Conservation (phyloP, 2,329 filamentous ascomycete species). For the Cladophialophora bantiana region DNA sequence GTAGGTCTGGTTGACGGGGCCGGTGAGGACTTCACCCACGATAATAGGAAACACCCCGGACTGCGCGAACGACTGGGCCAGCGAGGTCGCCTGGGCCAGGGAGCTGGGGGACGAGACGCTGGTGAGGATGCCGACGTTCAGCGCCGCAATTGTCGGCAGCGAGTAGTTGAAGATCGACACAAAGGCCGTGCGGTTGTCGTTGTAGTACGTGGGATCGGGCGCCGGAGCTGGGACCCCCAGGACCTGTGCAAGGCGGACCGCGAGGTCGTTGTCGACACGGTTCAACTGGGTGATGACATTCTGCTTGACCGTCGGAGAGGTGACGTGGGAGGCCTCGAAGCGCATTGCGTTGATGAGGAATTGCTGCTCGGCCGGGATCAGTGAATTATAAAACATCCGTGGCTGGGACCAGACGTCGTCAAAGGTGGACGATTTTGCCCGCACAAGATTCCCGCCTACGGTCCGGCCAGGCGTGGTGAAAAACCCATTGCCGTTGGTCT, state of each 20-base stretch:
- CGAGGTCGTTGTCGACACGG: slow-evolving; percentile 9
- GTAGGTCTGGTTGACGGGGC: slow-evolving; percentile 7
- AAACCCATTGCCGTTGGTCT: slow-evolving; percentile 7
- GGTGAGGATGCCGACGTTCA: slow-evolving; percentile 12
- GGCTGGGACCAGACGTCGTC: slow-evolving; percentile 11
- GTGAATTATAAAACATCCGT: slow-evolving; percentile 12
- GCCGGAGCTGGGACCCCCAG: not conserved
- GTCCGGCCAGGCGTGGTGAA: slow-evolving; percentile 12
- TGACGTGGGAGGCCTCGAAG: slow-evolving; percentile 13
- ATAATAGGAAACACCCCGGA: not conserved
- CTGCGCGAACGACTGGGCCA: not conserved
- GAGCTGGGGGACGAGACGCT: not conserved
- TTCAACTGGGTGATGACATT: slow-evolving; percentile 15
- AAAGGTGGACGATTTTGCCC: slow-evolving; percentile 8
- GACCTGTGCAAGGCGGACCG: not conserved
- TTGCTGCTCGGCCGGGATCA: slow-evolving; percentile 9
- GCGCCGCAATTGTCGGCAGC: slow-evolving; percentile 13
- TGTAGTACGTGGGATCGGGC: slow-evolving; percentile 10
- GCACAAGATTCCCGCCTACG: slow-evolving; percentile 7
- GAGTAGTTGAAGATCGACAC: slow-evolving; percentile 13
- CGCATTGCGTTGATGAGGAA: slow-evolving; percentile 17
- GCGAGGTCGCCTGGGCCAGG: not conserved
- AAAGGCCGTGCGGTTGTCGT: slow-evolving; percentile 8
- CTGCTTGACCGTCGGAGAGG: slow-evolving; percentile 1
- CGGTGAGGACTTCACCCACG: slow-evolving; percentile 6